phyloP scores from a whole-genome alignment of 768 basidiomycete species.

The Mycena latifolia region DNA sequence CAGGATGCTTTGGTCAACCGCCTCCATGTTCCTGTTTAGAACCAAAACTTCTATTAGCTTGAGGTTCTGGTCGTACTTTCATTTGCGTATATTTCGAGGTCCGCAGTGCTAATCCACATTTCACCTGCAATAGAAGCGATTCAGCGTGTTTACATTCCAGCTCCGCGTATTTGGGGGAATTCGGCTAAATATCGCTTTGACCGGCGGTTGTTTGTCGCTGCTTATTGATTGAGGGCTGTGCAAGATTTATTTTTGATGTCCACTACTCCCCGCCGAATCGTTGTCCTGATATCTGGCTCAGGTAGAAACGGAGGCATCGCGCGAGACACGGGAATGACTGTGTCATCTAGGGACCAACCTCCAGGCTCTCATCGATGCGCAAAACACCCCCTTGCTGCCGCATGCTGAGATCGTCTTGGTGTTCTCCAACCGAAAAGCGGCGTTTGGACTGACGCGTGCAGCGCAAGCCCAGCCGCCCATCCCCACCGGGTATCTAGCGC shows the following conservation, averaged over 20 bases:
- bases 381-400: conserved; percentile 79
- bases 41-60: no score
- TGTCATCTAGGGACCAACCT: conserved; percentile 85
- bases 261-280: conserved; percentile 40
- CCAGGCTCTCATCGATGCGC: conserved; percentile 94
- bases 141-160: no score
- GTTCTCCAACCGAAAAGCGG: conserved; percentile 92
- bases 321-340: conserved; percentile 24
- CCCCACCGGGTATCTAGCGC: conserved; percentile 83
- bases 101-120: no score
- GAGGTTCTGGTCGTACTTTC: no score
- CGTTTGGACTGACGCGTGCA: conserved; percentile 91
- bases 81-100: no score
- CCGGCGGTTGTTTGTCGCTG: neutral
- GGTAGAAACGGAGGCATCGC: conserved; percentile 49
- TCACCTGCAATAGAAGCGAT: no score
- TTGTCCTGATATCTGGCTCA: conserved; percentile 67
- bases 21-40: conserved; percentile 14
- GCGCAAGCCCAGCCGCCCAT: conserved; percentile 78
- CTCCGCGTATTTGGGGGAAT: neutral
- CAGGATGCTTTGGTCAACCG: conserved; percentile 28
- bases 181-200: neutral
- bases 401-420: conserved; percentile 81
- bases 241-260: conserved; percentile 14
- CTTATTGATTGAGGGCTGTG: neutral